These are phyloP conservation scores for Nymphaea colorata DNA, from an alignment of 164 flowering plant genomes.

Conservation along the genomic window DNA sequence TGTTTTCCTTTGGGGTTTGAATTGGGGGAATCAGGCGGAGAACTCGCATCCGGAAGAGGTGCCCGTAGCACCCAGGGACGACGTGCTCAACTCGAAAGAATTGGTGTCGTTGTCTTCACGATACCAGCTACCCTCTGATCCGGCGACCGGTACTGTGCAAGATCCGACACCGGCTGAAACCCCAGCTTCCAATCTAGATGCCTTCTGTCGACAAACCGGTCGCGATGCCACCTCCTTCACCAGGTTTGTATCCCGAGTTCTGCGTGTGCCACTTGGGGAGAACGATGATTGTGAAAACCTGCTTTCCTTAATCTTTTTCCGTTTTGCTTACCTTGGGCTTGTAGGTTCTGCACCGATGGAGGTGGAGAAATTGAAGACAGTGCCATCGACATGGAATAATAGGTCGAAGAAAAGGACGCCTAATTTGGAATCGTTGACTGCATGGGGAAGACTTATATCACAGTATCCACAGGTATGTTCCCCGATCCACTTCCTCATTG, in stretches of 20 bases:
- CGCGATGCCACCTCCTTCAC: neutral
- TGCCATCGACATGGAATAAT: constrained; percentile 25
- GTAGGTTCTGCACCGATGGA: constrained; percentile 23
- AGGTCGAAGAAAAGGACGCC: constrained; percentile 24
- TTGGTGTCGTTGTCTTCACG: neutral
- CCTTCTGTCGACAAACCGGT: neutral
- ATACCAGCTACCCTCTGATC: neutral
- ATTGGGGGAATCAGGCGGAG: neutral
- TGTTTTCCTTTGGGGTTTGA: neutral
- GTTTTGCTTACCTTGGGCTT: neutral
- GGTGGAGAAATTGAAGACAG: constrained; percentile 38
- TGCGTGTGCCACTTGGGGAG: neutral
- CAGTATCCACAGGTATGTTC: constrained; percentile 40
- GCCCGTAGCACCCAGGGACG: neutral
- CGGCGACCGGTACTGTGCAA: neutral
- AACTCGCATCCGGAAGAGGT: neutral
- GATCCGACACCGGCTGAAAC: neutral
- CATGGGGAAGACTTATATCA: constrained; percentile 68
- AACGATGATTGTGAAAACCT: neutral
- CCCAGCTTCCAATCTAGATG: neutral
- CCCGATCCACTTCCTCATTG: neutral
- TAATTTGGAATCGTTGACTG: constrained; percentile 18
- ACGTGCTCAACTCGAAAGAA: neutral
- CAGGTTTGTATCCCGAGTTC: neutral
- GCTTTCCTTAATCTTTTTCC: neutral